phyloP scores from a whole-genome alignment of 352 stramenopile genomes.

The Poterioochromonas sp. region DNA sequence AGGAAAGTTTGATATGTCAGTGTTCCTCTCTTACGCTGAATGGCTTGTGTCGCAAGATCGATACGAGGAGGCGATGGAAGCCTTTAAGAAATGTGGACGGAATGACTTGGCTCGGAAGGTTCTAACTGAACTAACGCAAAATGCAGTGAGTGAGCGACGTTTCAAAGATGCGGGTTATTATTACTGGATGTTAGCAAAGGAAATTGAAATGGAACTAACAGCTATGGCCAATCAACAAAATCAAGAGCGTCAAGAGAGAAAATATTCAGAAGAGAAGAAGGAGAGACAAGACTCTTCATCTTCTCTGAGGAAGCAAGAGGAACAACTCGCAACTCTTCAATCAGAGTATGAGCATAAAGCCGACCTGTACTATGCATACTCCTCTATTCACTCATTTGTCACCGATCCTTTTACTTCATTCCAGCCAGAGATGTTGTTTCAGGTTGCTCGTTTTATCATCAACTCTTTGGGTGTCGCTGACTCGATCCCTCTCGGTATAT shows the following conservation, averaged over 20 bases:
- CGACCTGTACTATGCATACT: constrained; percentile 83
- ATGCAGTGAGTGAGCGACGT: constrained; percentile 66
- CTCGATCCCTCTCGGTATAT: constrained; percentile 67
- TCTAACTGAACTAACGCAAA: constrained; percentile 70
- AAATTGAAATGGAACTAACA: constrained; percentile 43
- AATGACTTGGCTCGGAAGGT: constrained; percentile 68
- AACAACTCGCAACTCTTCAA: constrained; percentile 3
- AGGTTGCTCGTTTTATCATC: constrained; percentile 77
- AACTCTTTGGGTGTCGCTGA: constrained; percentile 63
- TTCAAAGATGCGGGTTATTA: constrained; percentile 83
- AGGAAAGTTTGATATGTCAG: constrained; percentile 60
- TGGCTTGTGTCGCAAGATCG: constrained; percentile 77
- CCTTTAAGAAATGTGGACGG: constrained; percentile 66
- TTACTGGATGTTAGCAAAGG: constrained; percentile 76
- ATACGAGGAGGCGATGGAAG: constrained; percentile 80
- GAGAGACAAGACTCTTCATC: too few species aligned
- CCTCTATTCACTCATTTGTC: constrained; percentile 78
- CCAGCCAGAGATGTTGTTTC: constrained; percentile 77
- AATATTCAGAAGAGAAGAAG: too few species aligned
- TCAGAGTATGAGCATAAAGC: constrained; percentile 49
- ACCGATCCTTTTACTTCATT: constrained; percentile 84
- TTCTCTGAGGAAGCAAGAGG: not conserved
- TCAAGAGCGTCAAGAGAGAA: too few species aligned
- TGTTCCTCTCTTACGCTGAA: constrained; percentile 82
- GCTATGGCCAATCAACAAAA: too few species aligned